Evolutionary conservation across 2,329 filamentous ascomycete species (phyloP).

Genomic region (Clonostachys rhizophaga): DNA sequence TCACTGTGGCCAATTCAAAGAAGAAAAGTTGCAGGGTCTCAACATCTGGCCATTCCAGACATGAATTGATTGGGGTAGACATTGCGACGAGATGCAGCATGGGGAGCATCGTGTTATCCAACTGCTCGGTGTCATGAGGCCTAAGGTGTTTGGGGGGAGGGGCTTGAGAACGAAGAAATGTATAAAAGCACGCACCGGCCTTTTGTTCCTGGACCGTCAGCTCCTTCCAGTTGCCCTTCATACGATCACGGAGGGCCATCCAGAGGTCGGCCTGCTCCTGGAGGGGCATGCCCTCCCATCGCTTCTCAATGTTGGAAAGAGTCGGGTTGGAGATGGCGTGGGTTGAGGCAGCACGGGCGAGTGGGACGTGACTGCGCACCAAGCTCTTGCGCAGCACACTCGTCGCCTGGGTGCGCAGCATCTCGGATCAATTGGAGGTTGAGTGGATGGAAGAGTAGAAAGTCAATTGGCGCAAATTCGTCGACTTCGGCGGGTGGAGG

Average conservation of each 20-base stretch:
- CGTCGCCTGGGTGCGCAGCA: conserved; percentile 49
- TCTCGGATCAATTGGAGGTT: neutral
- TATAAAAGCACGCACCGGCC: conserved; percentile 71
- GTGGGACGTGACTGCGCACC: conserved; percentile 35
- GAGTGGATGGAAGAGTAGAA: neutral
- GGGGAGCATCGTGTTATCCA: no score
- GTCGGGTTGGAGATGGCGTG: conserved; percentile 98
- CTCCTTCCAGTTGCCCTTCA: conserved; percentile 97
- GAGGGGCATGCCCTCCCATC: conserved; percentile 96
- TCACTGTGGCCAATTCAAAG: no score
- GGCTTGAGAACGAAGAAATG: no score
- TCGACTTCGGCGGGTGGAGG: neutral
- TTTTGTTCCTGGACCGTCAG: conserved; percentile 98
- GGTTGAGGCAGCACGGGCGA: conserved; percentile 51
- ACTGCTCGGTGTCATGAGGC: no score
- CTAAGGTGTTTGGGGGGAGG: no score
- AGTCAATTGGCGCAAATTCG: neutral
- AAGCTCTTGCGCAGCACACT: conserved; percentile 46
- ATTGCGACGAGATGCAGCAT: no score
- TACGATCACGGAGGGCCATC: conserved; percentile 97
- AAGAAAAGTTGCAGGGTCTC: no score
- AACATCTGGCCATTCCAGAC: no score
- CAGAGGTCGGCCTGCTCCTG: conserved; percentile 99
- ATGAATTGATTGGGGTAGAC: no score
- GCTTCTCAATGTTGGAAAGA: conserved; percentile 96